Conservation (phyloP, 2,329 filamentous ascomycete species). For the Balansia obtecta region DNA sequence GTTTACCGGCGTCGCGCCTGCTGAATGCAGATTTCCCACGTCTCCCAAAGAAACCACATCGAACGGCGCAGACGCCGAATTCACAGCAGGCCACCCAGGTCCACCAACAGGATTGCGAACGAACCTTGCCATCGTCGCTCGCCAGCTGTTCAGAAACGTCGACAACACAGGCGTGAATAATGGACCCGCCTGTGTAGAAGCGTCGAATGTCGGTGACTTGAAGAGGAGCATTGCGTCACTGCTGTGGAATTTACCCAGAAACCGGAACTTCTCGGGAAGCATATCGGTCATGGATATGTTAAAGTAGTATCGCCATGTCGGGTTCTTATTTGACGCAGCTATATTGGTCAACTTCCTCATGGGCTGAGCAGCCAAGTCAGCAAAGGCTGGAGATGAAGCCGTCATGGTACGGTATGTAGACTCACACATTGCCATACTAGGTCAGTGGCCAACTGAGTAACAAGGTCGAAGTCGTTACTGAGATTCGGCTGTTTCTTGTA, state of each 20-base stretch:
- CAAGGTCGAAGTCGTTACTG: slow-evolving; percentile 14
- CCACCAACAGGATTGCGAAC: slow-evolving; percentile 13
- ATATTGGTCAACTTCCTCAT: slow-evolving; percentile 13
- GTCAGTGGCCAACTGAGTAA: slow-evolving; percentile 15
- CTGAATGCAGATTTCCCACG: background rate
- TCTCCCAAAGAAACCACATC: slow-evolving; percentile 14
- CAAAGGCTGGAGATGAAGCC: background rate
- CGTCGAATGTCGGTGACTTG: slow-evolving; percentile 9
- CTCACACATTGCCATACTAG: slow-evolving; percentile 16
- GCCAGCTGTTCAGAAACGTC: slow-evolving; percentile 12
- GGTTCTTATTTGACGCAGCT: slow-evolving; percentile 9
- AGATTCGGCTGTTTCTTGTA: slow-evolving; percentile 9
- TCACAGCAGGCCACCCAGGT: slow-evolving; percentile 15
- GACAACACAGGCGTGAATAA: slow-evolving; percentile 12
- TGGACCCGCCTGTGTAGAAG: background rate
- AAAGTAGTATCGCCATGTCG: slow-evolving; percentile 17
- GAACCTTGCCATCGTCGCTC: slow-evolving; percentile 13
- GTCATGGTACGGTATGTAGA: background rate
- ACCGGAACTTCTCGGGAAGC: slow-evolving; percentile 10
- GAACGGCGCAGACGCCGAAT: slow-evolving; percentile 10
- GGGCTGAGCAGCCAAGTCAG: slow-evolving; percentile 11
- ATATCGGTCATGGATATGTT: slow-evolving; percentile 13
- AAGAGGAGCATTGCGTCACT: slow-evolving; percentile 15
- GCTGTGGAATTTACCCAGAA: slow-evolving; percentile 16
- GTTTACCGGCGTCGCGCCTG: slow-evolving; percentile 11